Conservation (phyloP, 2,329 filamentous ascomycete genomes). For the Aspergillus niger region DNA sequence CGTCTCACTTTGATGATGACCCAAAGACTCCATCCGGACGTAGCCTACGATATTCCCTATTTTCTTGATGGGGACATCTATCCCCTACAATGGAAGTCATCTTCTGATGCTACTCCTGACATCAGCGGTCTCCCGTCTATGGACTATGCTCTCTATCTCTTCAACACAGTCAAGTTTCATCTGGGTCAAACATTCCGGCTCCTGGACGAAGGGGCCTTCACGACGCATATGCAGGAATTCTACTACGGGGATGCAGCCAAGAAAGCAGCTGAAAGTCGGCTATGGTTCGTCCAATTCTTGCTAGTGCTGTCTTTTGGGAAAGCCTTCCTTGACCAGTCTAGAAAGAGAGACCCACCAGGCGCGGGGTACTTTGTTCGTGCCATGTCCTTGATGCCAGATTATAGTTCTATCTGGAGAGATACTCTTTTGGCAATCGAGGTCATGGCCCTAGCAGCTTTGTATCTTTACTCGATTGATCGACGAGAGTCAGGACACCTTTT, state of each 20-base stretch:
- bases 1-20: slow-evolving; percentile 26
- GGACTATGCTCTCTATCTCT: slow-evolving; percentile 26
- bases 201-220: slow-evolving; percentile 38
- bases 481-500: slow-evolving; percentile 39
- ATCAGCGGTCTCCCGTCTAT: slow-evolving; percentile 38
- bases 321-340: slow-evolving; percentile 17
- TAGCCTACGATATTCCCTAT: slow-evolving; percentile 28
- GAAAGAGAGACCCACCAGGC: slow-evolving; percentile 14
- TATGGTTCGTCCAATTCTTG: slow-evolving; percentile 30
- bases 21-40: slow-evolving; percentile 25
- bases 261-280: slow-evolving; percentile 23
- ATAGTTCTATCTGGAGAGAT: slow-evolving; percentile 40
- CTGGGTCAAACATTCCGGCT: slow-evolving; percentile 41
- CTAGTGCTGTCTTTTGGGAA: slow-evolving; percentile 23
- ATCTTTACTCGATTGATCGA: slow-evolving; percentile 43
- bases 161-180: slow-evolving; percentile 41
- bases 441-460: slow-evolving; percentile 41
- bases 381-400: slow-evolving; percentile 42
- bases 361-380: slow-evolving; percentile 19
- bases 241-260: slow-evolving; percentile 24
- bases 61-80: slow-evolving; percentile 35
- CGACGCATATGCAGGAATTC: slow-evolving; percentile 30
- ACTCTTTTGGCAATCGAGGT: slow-evolving; percentile 43
- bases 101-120: slow-evolving; percentile 28
- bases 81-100: slow-evolving; percentile 19